Percentiles rank a stretch among this genome's conserved stretches.
Evolutionary conservation across 2,329 filamentous ascomycete genomes (phyloP).

Genomic region (Amauroascus niger): DNA sequence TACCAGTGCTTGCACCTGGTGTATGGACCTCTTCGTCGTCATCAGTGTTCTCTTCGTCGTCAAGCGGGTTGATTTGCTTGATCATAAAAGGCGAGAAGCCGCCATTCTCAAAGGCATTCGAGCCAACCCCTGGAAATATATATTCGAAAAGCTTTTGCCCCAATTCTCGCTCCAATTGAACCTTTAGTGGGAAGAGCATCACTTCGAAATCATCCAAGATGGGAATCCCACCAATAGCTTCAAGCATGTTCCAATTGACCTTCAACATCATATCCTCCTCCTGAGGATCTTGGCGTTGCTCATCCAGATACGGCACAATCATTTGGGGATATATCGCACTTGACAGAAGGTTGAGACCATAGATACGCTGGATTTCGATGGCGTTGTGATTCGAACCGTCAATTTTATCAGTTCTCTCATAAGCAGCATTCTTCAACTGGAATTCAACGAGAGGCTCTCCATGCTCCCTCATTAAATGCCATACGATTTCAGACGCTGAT

Average conservation of each 20-base stretch:
- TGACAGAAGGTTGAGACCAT: slow-evolving; percentile 79
- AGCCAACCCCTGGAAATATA: slow-evolving; percentile 78
- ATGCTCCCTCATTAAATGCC: slow-evolving; percentile 84
- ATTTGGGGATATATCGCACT: slow-evolving; percentile 94
- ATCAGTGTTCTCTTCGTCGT: slow-evolving; percentile 43
- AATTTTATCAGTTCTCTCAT: slow-evolving; percentile 90
- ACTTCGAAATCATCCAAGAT: slow-evolving; percentile 97
- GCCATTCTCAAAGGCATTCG: slow-evolving; percentile 41
- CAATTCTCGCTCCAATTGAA: slow-evolving; percentile 86
- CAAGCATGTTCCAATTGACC: slow-evolving; percentile 96
- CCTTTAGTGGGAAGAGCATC: slow-evolving; percentile 80
- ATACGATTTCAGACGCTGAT: slow-evolving; percentile 88
- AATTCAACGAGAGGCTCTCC: slow-evolving; percentile 85
- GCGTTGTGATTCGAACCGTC: slow-evolving; percentile 94
- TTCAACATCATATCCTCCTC: slow-evolving; percentile 73
- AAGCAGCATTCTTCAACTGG: slow-evolving; percentile 81
- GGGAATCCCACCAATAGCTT: slow-evolving; percentile 93
- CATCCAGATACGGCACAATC: slow-evolving; percentile 77
- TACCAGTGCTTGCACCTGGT: slow-evolving; percentile 33
- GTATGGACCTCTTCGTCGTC: slow-evolving; percentile 34
- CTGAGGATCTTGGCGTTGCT: slow-evolving; percentile 45
- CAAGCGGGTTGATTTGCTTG: slow-evolving; percentile 43
- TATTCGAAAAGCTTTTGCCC: slow-evolving; percentile 94
- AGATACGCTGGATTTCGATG: slow-evolving; percentile 76
- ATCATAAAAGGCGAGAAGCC: slow-evolving; percentile 45